phyloP scores from a whole-genome alignment of 768 basidiomycete genomes.

The Gautieria morchelliformis region DNA sequence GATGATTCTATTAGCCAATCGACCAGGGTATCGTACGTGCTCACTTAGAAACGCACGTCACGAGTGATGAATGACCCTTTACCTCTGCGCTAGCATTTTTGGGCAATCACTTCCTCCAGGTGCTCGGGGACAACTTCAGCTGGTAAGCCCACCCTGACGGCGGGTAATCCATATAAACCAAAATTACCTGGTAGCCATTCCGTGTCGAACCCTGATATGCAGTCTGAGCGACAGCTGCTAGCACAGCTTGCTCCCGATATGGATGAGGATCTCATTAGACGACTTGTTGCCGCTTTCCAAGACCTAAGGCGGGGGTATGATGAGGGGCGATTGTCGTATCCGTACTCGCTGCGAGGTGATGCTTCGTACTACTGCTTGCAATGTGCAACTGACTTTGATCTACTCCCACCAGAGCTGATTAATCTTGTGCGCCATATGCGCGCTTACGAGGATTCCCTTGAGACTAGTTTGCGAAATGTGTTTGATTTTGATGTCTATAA shows the following conservation, averaged over 20 bases:
- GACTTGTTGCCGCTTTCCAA: constrained; percentile 56
- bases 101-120: constrained; percentile 65
- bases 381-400: neutral
- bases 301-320: constrained; percentile 53
- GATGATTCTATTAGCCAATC: constrained; percentile 53
- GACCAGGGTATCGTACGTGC: constrained; percentile 56
- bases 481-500: constrained; percentile 67
- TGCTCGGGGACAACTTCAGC: constrained; percentile 61
- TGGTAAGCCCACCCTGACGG: constrained; percentile 13
- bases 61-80: neutral
- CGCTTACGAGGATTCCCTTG: constrained; percentile 46
- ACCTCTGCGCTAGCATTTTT: constrained; percentile 45
- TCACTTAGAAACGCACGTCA: neutral
- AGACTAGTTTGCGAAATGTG: constrained; percentile 50
- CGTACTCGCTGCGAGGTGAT: constrained; percentile 59
- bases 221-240: constrained; percentile 52
- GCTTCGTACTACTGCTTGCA: neutral
- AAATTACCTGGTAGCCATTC: constrained; percentile 32
- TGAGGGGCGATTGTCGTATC: constrained; percentile 47
- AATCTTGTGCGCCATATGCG: constrained; percentile 57
- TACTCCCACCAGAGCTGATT: constrained; percentile 40
- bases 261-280: constrained; percentile 38
- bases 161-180: too few relatives aligned
- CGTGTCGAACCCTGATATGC: constrained; percentile 56
- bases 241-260: constrained; percentile 54